Conservation (phyloP, 225 moss, liverwort and hornwort species). For the Physcomitrellopsis africana region DNA sequence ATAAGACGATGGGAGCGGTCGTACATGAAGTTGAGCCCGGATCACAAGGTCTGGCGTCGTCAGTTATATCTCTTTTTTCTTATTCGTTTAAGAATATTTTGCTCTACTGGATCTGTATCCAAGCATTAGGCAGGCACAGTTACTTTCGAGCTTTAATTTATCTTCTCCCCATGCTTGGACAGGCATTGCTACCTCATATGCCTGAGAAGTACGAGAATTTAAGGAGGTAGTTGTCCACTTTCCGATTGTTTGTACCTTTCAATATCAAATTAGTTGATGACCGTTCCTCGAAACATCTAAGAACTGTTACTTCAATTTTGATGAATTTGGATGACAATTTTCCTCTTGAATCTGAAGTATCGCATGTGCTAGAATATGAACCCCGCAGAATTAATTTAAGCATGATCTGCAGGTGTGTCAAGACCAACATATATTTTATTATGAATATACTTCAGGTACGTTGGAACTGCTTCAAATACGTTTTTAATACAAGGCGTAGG, state of each 20-base stretch:
- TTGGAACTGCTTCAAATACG: constrained; percentile 8
- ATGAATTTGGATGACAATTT: constrained; percentile 8
- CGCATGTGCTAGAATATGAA: constrained; percentile 1
- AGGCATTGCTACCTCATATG: constrained; percentile 69
- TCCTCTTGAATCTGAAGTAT: constrained; percentile 23
- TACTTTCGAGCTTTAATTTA: constrained; percentile 10
- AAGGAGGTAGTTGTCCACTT: constrained; percentile 51
- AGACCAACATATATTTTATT: constrained; percentile 64
- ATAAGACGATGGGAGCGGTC: constrained; percentile 76
- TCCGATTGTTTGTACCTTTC: constrained; percentile 24
- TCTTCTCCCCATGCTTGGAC: constrained; percentile 28
- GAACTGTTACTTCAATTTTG: constrained; percentile 8
- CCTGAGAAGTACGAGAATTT: constrained; percentile 61
- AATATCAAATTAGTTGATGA: neutral
- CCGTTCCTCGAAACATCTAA: constrained; percentile 5
- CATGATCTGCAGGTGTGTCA: constrained; percentile 64
- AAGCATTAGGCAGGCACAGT: constrained; percentile 1
- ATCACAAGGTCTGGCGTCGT: constrained; percentile 59
- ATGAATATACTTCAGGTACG: constrained; percentile 73
- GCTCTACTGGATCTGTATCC: neutral
- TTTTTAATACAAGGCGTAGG: constrained; percentile 13
- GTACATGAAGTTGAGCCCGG: constrained; percentile 54
- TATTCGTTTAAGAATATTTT: neutral
- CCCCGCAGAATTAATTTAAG: constrained; percentile 18
- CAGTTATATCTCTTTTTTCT: constrained; percentile 27